A percentile compares a stretch with the other conserved stretches of the same genome.
Conservation (phyloP, 164 flowering plant species). For the Protea cynaroides region DNA sequence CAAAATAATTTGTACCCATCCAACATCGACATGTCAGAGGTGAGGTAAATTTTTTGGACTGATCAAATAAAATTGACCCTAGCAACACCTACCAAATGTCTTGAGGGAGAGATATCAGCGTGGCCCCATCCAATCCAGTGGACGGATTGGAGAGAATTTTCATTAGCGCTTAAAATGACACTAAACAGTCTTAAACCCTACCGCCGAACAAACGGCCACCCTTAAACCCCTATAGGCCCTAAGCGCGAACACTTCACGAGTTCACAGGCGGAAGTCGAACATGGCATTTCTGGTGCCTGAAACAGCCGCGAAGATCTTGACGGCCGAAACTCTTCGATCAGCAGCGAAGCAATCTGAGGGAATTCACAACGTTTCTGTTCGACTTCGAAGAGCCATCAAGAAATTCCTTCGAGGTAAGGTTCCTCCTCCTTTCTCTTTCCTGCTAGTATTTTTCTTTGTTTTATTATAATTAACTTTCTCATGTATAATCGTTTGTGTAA, state of each 20-base stretch:
- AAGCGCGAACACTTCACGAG: not conserved
- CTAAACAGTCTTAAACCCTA: not conserved
- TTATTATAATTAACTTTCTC: not conserved
- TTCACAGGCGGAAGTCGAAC: not conserved
- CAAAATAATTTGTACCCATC: no score
- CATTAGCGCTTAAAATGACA: no score
- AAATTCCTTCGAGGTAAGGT: constrained; percentile 55
- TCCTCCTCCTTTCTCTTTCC: no score
- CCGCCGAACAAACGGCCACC: not conserved
- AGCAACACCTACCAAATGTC: no score
- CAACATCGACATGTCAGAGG: no score
- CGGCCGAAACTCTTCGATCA: constrained; percentile 59
- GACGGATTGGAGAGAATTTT: no score
- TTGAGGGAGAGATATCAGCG: no score
- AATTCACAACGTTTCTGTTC: constrained; percentile 57
- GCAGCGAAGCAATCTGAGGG: constrained; percentile 75
- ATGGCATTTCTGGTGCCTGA: constrained; percentile 58
- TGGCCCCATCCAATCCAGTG: no score
- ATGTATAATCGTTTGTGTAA: not conserved
- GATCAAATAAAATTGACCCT: no score
- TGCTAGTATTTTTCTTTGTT: not conserved
- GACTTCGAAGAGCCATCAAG: constrained; percentile 85
- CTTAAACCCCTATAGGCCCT: not conserved
- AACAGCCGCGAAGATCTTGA: constrained; percentile 50
- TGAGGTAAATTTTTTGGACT: no score